Base-by-base conservation (phyloP, 371 early-diverging fungal species). In the Apophysomyces trapeziformis region DNA sequence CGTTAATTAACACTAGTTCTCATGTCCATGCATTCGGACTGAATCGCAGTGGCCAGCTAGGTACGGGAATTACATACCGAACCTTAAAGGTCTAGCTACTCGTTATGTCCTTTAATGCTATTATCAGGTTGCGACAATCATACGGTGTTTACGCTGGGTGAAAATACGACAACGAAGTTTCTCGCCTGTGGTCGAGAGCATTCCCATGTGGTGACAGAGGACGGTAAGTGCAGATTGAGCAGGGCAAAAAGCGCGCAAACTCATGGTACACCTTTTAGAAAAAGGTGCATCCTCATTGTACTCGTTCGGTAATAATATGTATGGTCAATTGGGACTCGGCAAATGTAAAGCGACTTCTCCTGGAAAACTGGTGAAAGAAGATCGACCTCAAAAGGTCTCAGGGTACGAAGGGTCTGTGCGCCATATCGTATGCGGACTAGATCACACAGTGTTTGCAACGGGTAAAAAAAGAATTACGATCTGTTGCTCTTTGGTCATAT, bases 361-460 rank as follows among this genome's bases (percentile, higher is more conserved):
- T n/a, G 83, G 80, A 7, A 54, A 65, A 14, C 61, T 77, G 14
- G 64, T 79, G 0, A 58, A 61, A 8, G 68, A 71, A 47, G 21
- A 62, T 13, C 37, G 11, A n/a, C 79, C 78, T 0, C 35, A 13
- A 13, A 16, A 43, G 9, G 72, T 80, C 1, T 38, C 63, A 9
- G 65, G 66, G 16, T 68, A 69, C 38, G 58, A 64, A 16, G 68
- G 66, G 7, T 64, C 65, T n/a, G 80, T 89, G 12, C 67, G 69
- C 5, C 79, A 85, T 36, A 82, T 92, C 38, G 78, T 77, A n/a
- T 89, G 90, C 70, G 93, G 93, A 45, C 65, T 93, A 62, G 93
- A 93, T 72, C 86, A 92, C 64, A 88, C 90, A 16, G 74, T 90
- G 9, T 64, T 93, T 4, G 76, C 82, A 12, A 89, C 91, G 63